These are phyloP conservation scores for Cyclocybe cylindracea DNA, from an alignment of 768 basidiomycete species.

Conservation along the genomic window DNA sequence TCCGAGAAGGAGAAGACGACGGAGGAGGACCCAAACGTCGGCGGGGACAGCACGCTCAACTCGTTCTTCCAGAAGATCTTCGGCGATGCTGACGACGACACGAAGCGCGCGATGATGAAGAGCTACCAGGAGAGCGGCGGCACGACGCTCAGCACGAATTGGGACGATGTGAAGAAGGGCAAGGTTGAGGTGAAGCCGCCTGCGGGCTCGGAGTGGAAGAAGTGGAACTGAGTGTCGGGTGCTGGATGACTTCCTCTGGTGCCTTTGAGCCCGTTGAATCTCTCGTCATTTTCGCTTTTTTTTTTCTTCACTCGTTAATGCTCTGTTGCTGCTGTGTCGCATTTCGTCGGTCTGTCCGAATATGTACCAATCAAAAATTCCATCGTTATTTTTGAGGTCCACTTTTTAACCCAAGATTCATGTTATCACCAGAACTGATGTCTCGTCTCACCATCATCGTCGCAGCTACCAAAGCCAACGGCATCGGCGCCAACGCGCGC, in stretches of 20 bases:
- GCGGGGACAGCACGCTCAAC: constrained; percentile 87
- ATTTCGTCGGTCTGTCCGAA: no score
- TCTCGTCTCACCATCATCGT: constrained; percentile 87
- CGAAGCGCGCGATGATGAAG: constrained; percentile 96
- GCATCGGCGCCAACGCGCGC: constrained; percentile 75
- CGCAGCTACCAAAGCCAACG: constrained; percentile 84
- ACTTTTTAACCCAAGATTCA: no score
- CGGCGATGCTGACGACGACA: constrained; percentile 88
- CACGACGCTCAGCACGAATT: constrained; percentile 94
- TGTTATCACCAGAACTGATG: constrained; percentile 34
- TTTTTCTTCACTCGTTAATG: no score
- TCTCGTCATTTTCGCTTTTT: no score
- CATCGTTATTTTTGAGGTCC: no score
- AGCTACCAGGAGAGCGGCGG: constrained; percentile 95
- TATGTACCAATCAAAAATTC: no score
- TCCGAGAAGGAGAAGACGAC: constrained; percentile 68
- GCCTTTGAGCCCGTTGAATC: no score
- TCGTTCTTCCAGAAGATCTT: constrained; percentile 91
- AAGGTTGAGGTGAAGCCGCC: constrained; percentile 82
- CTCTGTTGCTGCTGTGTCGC: no score
- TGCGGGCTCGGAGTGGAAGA: constrained; percentile 80
- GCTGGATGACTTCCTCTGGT: background rate
- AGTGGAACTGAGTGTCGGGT: constrained; percentile 55
- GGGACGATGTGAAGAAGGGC: constrained; percentile 80
- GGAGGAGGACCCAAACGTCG: constrained; percentile 85